These are phyloP conservation scores for Boletus rubescentipes DNA, from an alignment of 768 basidiomycete genomes.

Conservation along the genomic window DNA sequence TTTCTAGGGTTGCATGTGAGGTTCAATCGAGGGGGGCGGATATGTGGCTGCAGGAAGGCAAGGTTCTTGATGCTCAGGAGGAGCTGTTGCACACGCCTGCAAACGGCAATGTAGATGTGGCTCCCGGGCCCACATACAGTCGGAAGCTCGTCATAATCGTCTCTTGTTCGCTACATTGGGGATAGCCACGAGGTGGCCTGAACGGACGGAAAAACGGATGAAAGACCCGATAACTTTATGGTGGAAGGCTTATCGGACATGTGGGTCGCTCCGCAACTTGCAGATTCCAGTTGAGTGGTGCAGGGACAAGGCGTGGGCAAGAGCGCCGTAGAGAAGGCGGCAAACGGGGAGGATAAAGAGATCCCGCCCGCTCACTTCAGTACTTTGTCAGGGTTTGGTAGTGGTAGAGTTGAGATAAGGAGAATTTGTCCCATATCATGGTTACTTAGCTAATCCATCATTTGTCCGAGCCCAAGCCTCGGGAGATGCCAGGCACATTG, in stretches of 20 bases:
- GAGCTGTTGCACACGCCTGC: background rate
- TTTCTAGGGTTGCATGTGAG: background rate
- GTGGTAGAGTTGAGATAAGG: too few species aligned
- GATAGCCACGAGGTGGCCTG: slow-evolving; percentile 8
- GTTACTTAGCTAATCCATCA: too few species aligned
- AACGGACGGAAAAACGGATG: slow-evolving; percentile 6
- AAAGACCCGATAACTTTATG: background rate
- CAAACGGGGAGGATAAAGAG: too few species aligned
- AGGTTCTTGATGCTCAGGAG: background rate
- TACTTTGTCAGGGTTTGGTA: too few species aligned
- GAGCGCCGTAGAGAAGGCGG: too few species aligned
- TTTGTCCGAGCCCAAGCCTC: too few species aligned
- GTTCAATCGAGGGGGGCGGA: background rate
- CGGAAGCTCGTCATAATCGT: slow-evolving; percentile 2
- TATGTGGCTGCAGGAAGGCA: slow-evolving; percentile 1
- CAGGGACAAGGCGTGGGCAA: too few species aligned
- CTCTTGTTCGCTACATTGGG: slow-evolving; percentile 10
- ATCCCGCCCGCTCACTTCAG: too few species aligned
- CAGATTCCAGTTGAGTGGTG: slow-evolving; percentile 3
- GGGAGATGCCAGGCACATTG: too few species aligned
- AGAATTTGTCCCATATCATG: too few species aligned
- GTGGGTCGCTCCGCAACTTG: slow-evolving; percentile 12
- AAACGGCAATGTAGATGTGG: background rate
- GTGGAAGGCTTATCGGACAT: slow-evolving; percentile 9
- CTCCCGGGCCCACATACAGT: background rate